These are phyloP conservation scores for Phycomyces nitens DNA, from an alignment of 192 early-diverging fungal genomes.

Conservation along the genomic window DNA sequence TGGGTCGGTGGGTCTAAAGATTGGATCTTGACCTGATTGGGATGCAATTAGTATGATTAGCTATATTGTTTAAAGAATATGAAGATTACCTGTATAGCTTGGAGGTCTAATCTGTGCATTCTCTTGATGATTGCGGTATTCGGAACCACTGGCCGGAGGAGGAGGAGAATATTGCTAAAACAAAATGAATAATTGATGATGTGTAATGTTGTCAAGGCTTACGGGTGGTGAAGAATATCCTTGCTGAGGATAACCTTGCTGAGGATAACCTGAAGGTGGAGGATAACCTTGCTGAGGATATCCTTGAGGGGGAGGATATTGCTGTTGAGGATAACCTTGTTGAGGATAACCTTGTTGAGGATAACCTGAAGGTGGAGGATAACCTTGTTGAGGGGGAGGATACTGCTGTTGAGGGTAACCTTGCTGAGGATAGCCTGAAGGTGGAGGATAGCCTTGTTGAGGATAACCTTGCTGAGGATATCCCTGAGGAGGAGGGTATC, in stretches of 20 bases:
- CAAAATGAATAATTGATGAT: not conserved
- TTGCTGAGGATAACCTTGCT: not conserved
- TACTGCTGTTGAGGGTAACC: not conserved
- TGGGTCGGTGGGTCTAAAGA: slow-evolving; percentile 17
- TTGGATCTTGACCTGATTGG: slow-evolving; percentile 19
- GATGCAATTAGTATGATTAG: too few species aligned
- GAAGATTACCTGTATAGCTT: slow-evolving; percentile 15
- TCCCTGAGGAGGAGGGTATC: not conserved
- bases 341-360: not conserved
- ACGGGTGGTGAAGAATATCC: slow-evolving; percentile 2
- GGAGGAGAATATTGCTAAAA: slow-evolving; percentile 6
- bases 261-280: not conserved
- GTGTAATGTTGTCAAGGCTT: not conserved
- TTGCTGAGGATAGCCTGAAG: not conserved
- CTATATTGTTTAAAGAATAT: not conserved
- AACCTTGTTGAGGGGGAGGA: slow-evolving; percentile 6
- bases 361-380: not conserved
- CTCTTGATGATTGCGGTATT: not conserved
- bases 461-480: not conserved
- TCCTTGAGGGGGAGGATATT: not conserved
- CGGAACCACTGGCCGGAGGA: not conserved
- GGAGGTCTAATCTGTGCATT: slow-evolving; percentile 13
- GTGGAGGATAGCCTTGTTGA: slow-evolving; percentile 11
- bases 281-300: not conserved
- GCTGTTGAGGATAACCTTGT: not conserved